Base-by-base conservation (phyloP, 2,329 filamentous ascomycete species). In the Colletotrichum lindemuthianum region DNA sequence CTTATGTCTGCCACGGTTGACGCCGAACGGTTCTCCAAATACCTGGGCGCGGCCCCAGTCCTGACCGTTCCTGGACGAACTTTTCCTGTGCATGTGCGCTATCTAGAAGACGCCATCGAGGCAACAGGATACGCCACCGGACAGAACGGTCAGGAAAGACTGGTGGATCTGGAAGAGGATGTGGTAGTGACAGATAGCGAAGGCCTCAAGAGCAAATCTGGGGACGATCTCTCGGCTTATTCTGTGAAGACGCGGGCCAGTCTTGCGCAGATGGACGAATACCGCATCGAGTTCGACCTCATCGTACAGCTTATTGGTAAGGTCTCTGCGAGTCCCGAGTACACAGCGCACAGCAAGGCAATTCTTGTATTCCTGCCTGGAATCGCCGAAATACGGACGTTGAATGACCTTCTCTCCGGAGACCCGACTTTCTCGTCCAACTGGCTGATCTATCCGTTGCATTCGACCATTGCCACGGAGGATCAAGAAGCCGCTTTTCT, bases 1-100 rank as follows among this genome's bases (percentile, higher is more conserved):
- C 85, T 99, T 51, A 99, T 99, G 96, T 98, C 95, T 69, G 96
- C 96, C 10, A 99, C 96, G 0, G 93, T 99, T 8, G 93, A 99
- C 75, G 93, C 96, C 0, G 90, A 95, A 65, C 89, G 90, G 13
- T 97, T 99, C 74, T 97, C 96, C 0, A 87, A 88, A 10, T 99
- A 98, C 73, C 85, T 99, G 2, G 89, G 90, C 59, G 88, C 89
- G 5, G 95, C 95, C 1, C 95, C 95, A 0, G 88, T 98, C 44
- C 82, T 99, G 58, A 93, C 91, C 65, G 93, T 99, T 12, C 96
- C 96, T 2, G 96, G 96, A 0, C 88, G 96, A 50, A 98, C 95
- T 0, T 99, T 96, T 72, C 95, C 96, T 0, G 96, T 99, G 2
- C 85, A 92, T 70, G 92, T 94, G 41, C 89, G 88, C 67, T 98